These are phyloP conservation scores for Phytophthora boehmeriae DNA, from an alignment of 352 stramenopile species.

Conservation along the genomic window DNA sequence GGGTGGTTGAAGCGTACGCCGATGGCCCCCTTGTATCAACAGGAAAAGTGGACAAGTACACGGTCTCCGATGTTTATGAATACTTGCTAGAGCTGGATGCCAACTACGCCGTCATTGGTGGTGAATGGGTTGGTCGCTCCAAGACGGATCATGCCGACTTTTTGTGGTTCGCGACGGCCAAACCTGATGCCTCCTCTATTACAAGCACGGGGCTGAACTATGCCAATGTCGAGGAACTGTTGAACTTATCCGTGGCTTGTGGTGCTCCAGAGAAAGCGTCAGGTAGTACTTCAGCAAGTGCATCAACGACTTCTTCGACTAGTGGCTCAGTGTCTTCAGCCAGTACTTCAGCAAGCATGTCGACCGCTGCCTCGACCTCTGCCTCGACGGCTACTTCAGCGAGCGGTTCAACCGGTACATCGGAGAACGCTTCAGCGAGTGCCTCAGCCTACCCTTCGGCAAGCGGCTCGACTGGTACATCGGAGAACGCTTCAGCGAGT, in stretches of 20 bases:
- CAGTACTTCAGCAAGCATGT: slow-evolving; percentile 3
- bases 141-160: slow-evolving; percentile 43
- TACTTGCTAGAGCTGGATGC: slow-evolving; percentile 49
- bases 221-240: slow-evolving; percentile 32
- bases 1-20: slow-evolving; percentile 47
- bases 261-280: slow-evolving; percentile 10
- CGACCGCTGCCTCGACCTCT: slow-evolving; percentile 1
- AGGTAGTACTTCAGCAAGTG: slow-evolving; percentile 1
- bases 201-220: slow-evolving; percentile 39
- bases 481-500: too few species aligned
- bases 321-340: slow-evolving; percentile 9
- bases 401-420: slow-evolving; percentile 6
- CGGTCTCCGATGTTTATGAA: slow-evolving; percentile 34
- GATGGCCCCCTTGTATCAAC: slow-evolving; percentile 43
- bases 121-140: slow-evolving; percentile 40
- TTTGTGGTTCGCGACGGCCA: slow-evolving; percentile 40
- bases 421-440: slow-evolving; percentile 1
- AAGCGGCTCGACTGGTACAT: neutral
- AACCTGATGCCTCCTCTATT: slow-evolving; percentile 30
- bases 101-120: slow-evolving; percentile 43
- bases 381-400: slow-evolving; percentile 2
- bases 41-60: slow-evolving; percentile 31
- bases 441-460: slow-evolving; percentile 4
- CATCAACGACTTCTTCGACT: too few species aligned
- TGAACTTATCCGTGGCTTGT: slow-evolving; percentile 30